Base-by-base conservation (phyloP, 2,329 filamentous ascomycete genomes). In the Dothideomycetidae sp. region DNA sequence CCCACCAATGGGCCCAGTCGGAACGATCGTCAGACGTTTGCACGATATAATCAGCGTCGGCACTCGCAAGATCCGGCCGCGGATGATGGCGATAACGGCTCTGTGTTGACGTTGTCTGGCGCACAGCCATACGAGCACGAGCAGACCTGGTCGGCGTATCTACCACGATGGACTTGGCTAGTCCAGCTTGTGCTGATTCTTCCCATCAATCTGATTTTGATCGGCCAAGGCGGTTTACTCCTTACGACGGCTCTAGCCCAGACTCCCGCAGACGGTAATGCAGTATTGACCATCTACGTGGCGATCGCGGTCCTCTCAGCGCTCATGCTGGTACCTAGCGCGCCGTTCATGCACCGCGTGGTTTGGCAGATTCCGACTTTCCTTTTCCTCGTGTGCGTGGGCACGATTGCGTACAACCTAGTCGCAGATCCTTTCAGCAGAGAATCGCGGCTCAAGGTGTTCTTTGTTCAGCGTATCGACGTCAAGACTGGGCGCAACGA, bases 81-180 rank as follows among this genome's bases (percentile, higher is more conserved):
- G 13, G 42, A 48, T 3, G 51, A 53, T 9, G 44, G 43, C 13
- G 44, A 51, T 13, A 50, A 53, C 32, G 33, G 17, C 10, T 37
- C 35, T 13, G 15, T 23, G 5, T 48, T 50, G 10, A 43, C 46
- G 16, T 44, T 53, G 5, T 47, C 42, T 11, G 42, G 48, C 40
- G 59, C 67, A 5, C 13, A 23, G 7, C 36, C 36, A 12, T 85
- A 78, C 51, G 71, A 71, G 10, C 63, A 73, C 37, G 90, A 96
- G 53, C 90, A 96, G 56, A 62, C 70, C 10, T 98, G 90, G 90
- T 93, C 84, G 36, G 71, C 71, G 3, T 69, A 69, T 26, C 62
- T 96, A 37, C 83, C 84, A 1, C 73, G 70, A 31, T 94, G 81
- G 80, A 76, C 81, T 12, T 98, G 90, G 90, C 58, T 90, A 29